These are phyloP conservation scores for Debaryomyces castellii DNA, from an alignment of 805 yeast species.

Conservation along the genomic window DNA sequence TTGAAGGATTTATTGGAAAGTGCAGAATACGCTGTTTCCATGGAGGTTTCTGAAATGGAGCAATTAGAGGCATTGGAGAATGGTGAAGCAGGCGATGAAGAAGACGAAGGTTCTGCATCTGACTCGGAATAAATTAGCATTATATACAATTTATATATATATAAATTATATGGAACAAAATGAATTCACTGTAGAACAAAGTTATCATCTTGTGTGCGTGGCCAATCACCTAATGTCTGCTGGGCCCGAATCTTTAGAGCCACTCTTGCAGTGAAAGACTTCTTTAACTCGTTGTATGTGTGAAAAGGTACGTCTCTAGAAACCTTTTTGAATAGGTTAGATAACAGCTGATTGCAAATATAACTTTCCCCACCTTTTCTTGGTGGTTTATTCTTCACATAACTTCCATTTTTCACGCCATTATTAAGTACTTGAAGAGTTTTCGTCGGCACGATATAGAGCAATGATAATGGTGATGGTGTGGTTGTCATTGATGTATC, in stretches of 20 bases:
- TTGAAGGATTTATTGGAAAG: slow-evolving; percentile 67
- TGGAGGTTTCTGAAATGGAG: slow-evolving; percentile 31
- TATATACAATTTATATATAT: neutral
- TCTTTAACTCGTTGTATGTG: slow-evolving; percentile 34
- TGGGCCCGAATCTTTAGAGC: slow-evolving; percentile 25
- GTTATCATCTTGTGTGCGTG: slow-evolving; percentile 43
- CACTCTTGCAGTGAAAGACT: slow-evolving; percentile 23
- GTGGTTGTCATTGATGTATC: slow-evolving; percentile 1
- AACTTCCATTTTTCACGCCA: slow-evolving; percentile 63
- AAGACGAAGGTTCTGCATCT: slow-evolving; percentile 33
- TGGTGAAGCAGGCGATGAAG: too few species aligned
- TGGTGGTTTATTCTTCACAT: slow-evolving; percentile 44
- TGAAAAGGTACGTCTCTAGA: neutral
- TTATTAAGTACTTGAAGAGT: slow-evolving; percentile 45
- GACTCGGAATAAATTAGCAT: slow-evolving; percentile 24
- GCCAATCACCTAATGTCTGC: slow-evolving; percentile 45
- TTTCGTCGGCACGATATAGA: slow-evolving; percentile 21
- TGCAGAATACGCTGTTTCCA: slow-evolving; percentile 72
- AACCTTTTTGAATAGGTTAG: slow-evolving; percentile 9
- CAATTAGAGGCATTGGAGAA: too few species aligned
- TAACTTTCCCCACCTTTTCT: slow-evolving; percentile 43
- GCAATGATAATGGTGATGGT: slow-evolving; percentile 33
- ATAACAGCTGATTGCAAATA: slow-evolving; percentile 30
- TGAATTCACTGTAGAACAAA: slow-evolving; percentile 29
- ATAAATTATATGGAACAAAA: slow-evolving; percentile 18